Base-by-base conservation (phyloP, 169 alveolate genomes). In the Eimeria mitis region DNA sequence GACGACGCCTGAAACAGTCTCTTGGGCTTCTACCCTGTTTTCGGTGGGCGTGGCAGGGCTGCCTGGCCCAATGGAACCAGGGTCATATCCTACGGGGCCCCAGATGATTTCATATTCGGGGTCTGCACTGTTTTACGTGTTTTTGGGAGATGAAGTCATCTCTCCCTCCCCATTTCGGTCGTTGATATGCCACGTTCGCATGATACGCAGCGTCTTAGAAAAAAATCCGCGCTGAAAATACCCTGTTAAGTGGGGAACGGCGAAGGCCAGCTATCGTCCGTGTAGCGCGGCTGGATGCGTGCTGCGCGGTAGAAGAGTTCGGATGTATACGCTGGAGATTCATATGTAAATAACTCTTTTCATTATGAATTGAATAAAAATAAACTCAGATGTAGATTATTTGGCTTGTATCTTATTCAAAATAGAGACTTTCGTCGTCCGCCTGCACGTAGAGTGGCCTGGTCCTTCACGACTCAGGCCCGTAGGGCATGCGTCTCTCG, bases 381-480 rank as follows among this genome's bases (percentile, higher is more conserved):
- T 44, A 44, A 76, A 76, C 42, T n/a, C 59, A 76, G 87, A 76
- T 44, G 34, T 42, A 76, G 40, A 6, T n/a, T 21, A n/a, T 76
- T 16, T 76, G 34, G 40, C 19, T 28, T 44, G 6, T 76, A 63
- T 76, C 87, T 44, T 47, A 23, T 25, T 11, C 87, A 47, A 34
- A 54, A 81, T 47, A 42, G 37, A 47, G 63, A 76, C 9, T 54
- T 81, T 52, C 19, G 28, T 52, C 31, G 52, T 31, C 71, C 71
- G 73, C 89, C 52, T 52, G 89, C 54, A n/a, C 42, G 25, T 28
- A 34, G 73, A 44, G 34, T 52, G 68, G 89, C 89, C 89, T 34
- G 89, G 89, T 52, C 71, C 89, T 31, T 56, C n/a, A 37, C 89
- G 89, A 54, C 89, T 54, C 89, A 49, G 70, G 89, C 89, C 88